Evolutionary conservation across 805 yeast genomes (phyloP).

Genomic region (Saccharomycopsis oosterbeekiorum): DNA sequence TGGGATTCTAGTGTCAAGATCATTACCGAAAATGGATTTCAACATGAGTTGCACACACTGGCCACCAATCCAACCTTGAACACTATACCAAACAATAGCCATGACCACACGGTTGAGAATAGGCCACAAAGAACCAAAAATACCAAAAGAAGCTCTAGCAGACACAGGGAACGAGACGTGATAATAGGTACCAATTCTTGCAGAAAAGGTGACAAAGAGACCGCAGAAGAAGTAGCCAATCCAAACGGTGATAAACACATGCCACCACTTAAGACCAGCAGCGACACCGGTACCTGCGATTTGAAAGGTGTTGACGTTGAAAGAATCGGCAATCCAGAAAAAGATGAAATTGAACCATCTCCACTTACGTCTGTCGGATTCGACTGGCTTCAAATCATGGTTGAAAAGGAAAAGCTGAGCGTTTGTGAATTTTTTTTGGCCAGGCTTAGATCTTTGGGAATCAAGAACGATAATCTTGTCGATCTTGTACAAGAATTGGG

Average conservation of each 20-base stretch:
- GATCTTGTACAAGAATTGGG: background rate
- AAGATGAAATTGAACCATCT: constrained; percentile 69
- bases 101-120: constrained; percentile 79
- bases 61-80: constrained; percentile 79
- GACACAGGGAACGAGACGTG: constrained; percentile 82
- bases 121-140: constrained; percentile 84
- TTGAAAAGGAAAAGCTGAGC: constrained; percentile 61
- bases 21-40: constrained; percentile 60
- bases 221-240: constrained; percentile 68
- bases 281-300: constrained; percentile 79
- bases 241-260: constrained; percentile 84
- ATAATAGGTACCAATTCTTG: constrained; percentile 71
- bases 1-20: constrained; percentile 52
- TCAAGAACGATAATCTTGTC: background rate
- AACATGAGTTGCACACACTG: constrained; percentile 74
- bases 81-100: constrained; percentile 84
- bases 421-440: constrained; percentile 32
- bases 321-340: constrained; percentile 85
- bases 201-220: constrained; percentile 55
- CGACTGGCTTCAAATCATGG: constrained; percentile 73
- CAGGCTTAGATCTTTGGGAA: background rate
- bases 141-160: constrained; percentile 75
- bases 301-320: constrained; percentile 86
- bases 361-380: constrained; percentile 70
- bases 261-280: constrained; percentile 84